Base-by-base conservation (phyloP, 2,329 filamentous ascomycete species). In the Ophidiomyces ophidiicola region DNA sequence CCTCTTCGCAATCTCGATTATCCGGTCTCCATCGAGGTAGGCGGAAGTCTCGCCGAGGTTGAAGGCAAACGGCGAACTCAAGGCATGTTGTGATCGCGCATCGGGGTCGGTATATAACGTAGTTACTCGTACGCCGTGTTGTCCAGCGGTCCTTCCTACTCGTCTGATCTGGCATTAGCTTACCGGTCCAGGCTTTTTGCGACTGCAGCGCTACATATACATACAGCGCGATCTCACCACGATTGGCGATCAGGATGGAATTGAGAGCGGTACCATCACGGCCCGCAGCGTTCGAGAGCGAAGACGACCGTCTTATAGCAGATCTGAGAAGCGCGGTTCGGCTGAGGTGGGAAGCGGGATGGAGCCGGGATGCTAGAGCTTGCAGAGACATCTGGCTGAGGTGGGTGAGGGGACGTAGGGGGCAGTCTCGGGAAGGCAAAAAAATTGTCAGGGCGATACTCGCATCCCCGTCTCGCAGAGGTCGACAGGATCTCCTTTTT, bases 21-120 rank as follows among this genome's bases (percentile, higher is more conserved):
- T 96, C 46, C 82, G 78, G 53, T 93, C 83, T 41, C 87, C 87
- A 58, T 98, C 88, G 29, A 98, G 77, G 58, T 98, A 98, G 38
- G 82, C 86, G 34, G 80, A 80, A 11, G 85, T 76, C 14, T 49
- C 47, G 15, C 87, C 87, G 7, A 98, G 73, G 46, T 85, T 86
- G 33, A 93, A 74, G 18, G 87, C 79, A 57, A 83, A 82, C 2
- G 83, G 81, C 18, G 85, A 87, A 50, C 80, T 81, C 42, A 86
- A 69, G 21, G 88, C 86, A 67, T 98, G 90, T 62, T 94, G 90
- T 20, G 86, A 80, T 46, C 69, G 70, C 42, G 82, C 79, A 60
- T 98, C 90, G 26, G 88, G 83, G 49, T 93, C 83, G 5, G 90
- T 98, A 63, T 94, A 98, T 43, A 98, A 73, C 0, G 88, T 94